Conservation (phyloP, 768 basidiomycete species). For the Gloeophyllum trabeum region DNA sequence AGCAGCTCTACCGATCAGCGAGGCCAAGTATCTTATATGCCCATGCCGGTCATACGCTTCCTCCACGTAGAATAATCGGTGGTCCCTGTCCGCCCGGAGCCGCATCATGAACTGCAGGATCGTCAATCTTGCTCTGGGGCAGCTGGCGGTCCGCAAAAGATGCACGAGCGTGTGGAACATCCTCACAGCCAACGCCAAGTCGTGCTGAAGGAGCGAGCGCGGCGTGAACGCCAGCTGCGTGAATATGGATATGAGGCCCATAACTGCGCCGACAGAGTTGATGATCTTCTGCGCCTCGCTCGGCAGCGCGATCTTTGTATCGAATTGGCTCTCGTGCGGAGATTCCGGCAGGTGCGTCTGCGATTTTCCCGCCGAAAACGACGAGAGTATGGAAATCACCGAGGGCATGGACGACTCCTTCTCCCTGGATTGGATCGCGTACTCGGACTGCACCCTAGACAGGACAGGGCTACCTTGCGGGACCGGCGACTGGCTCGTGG, state of each 20-base stretch:
- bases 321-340: slow-evolving; percentile 26
- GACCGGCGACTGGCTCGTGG: background rate
- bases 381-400: slow-evolving; percentile 55
- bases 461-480: slow-evolving; percentile 35
- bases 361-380: slow-evolving; percentile 56
- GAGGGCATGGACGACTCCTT: slow-evolving; percentile 41
- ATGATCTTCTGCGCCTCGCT: slow-evolving; percentile 14
- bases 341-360: slow-evolving; percentile 24
- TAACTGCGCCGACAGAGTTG: slow-evolving; percentile 46
- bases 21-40: slow-evolving; percentile 45
- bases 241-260: slow-evolving; percentile 56
- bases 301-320: slow-evolving; percentile 16
- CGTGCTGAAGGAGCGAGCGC: slow-evolving; percentile 32
- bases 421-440: slow-evolving; percentile 22
- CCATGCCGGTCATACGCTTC: slow-evolving; percentile 44
- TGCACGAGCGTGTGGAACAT: slow-evolving; percentile 43
- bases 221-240: slow-evolving; percentile 64
- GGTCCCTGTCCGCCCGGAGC: slow-evolving; percentile 82
- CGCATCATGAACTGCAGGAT: slow-evolving; percentile 83
- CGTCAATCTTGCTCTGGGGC: slow-evolving; percentile 51
- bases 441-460: slow-evolving; percentile 51
- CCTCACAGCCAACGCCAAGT: slow-evolving; percentile 38
- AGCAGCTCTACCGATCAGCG: slow-evolving; percentile 44
- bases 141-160: slow-evolving; percentile 32
- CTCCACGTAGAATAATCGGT: slow-evolving; percentile 64